Conservation (phyloP, 768 basidiomycete species). For the Naematelia encephala region DNA sequence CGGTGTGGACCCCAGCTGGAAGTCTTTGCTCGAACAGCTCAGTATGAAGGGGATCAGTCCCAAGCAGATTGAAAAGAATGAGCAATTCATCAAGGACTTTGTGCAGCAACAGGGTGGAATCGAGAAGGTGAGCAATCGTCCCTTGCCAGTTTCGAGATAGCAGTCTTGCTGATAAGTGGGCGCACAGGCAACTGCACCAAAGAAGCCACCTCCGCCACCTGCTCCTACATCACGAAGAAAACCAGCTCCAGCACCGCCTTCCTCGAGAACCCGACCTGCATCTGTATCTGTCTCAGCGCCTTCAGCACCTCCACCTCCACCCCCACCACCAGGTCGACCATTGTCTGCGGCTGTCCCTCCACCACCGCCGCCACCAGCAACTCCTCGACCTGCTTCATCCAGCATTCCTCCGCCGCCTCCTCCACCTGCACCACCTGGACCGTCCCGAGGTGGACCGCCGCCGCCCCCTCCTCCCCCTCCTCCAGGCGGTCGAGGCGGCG, state of each 20-base stretch:
- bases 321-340: constrained; percentile 38
- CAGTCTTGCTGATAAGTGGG: background rate
- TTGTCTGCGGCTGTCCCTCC: constrained; percentile 49
- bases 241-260: constrained; percentile 52
- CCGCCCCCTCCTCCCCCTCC: constrained; percentile 43
- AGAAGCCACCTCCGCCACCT: constrained; percentile 57
- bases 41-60: constrained; percentile 63
- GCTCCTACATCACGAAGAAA: constrained; percentile 54
- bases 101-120: constrained; percentile 58
- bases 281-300: constrained; percentile 34
- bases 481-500: constrained; percentile 18
- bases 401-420: constrained; percentile 31
- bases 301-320: constrained; percentile 49
- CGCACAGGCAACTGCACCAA: constrained; percentile 41
- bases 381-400: constrained; percentile 47
- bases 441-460: constrained; percentile 37
- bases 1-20: constrained; percentile 89
- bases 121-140: constrained; percentile 35
- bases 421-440: constrained; percentile 18
- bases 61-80: constrained; percentile 69
- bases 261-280: constrained; percentile 41
- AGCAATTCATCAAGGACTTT: constrained; percentile 84
- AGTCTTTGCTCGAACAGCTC: constrained; percentile 65
- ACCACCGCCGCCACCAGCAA: constrained; percentile 33
- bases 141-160: background rate